Evolutionary conservation across 352 stramenopile genomes (phyloP).

Genomic region (Phytophthora idaei): DNA sequence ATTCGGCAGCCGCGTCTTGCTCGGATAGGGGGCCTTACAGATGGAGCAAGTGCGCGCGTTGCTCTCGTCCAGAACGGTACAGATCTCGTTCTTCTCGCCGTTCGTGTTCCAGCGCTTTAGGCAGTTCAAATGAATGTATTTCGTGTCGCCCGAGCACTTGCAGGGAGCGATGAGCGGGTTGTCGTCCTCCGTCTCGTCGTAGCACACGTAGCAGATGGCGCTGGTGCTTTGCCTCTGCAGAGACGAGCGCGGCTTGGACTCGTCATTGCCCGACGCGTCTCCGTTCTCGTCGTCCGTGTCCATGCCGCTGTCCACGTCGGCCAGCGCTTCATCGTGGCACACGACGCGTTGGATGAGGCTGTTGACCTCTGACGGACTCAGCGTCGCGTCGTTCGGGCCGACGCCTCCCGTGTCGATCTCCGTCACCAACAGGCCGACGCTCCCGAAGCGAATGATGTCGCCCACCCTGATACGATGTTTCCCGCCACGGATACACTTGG

Average conservation of each 20-base stretch:
- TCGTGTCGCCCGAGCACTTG: constrained; percentile 95
- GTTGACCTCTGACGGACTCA: constrained; percentile 79
- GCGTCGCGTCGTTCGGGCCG: constrained; percentile 71
- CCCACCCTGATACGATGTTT: constrained; percentile 83
- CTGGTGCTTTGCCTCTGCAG: constrained; percentile 77
- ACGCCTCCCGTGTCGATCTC: constrained; percentile 82
- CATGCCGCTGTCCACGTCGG: constrained; percentile 82
- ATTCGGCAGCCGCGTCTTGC: constrained; percentile 74
- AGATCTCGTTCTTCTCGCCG: constrained; percentile 90
- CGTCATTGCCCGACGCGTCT: constrained; percentile 85
- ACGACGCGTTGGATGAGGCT: constrained; percentile 83
- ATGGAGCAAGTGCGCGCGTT: constrained; percentile 88
- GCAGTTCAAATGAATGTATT: constrained; percentile 96
- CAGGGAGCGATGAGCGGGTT: constrained; percentile 95
- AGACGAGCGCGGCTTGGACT: constrained; percentile 76
- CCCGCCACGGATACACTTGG: constrained; percentile 83
- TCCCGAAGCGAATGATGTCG: constrained; percentile 90
- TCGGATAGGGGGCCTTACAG: constrained; percentile 86
- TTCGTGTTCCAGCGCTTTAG: constrained; percentile 95
- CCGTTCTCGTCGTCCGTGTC: constrained; percentile 87
- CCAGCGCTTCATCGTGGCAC: constrained; percentile 78
- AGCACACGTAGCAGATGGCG: constrained; percentile 89
- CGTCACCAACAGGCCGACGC: constrained; percentile 79
- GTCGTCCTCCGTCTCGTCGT: constrained; percentile 85
- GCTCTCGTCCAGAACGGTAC: constrained; percentile 82